A percentile compares a stretch with the other conserved stretches of the same genome.
phyloP scores from a whole-genome alignment of 768 basidiomycete genomes.

The Kwoniella dendrophila region DNA sequence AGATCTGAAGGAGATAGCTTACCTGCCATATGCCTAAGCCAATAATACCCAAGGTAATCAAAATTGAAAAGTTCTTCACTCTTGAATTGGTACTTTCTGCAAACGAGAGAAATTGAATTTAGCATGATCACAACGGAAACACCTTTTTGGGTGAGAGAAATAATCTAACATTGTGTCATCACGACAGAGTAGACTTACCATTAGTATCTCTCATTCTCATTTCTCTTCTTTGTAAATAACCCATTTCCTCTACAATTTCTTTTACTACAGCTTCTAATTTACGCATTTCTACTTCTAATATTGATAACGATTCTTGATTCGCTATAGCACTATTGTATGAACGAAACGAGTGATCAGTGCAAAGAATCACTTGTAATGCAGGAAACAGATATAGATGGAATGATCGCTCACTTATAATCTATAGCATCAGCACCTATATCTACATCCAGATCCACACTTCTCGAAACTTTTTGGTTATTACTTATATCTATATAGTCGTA shows the following conservation, averaged over 20 bases:
- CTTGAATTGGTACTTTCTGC: constrained; percentile 87
- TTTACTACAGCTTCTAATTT: constrained; percentile 93
- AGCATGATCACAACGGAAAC: not conserved
- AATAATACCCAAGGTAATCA: constrained; percentile 76
- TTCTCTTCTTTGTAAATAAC: constrained; percentile 87
- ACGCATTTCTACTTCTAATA: constrained; percentile 96
- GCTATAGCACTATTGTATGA: constrained; percentile 96
- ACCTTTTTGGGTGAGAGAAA: too few species aligned
- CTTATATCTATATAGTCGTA: too few species aligned
- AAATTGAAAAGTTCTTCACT: constrained; percentile 90
- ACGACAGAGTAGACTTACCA: too few species aligned
- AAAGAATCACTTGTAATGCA: too few species aligned
- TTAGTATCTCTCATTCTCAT: constrained; percentile 85
- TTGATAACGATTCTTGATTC: constrained; percentile 93
- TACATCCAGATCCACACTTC: constrained; percentile 87
- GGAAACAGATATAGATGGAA: not conserved
- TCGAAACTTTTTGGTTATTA: constrained; percentile 36
- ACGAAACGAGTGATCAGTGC: too few species aligned
- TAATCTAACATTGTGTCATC: too few species aligned
- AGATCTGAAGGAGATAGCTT: constrained; percentile 13
- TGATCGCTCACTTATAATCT: constrained; percentile 84
- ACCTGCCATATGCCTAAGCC: constrained; percentile 85
- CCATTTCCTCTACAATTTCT: constrained; percentile 91
- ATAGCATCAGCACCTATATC: constrained; percentile 98
- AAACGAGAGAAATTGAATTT: not conserved